Percentiles rank a stretch among this genome's conserved stretches.
These are phyloP conservation scores for Sutorius australiensis DNA, from an alignment of 768 basidiomycete species.

Conservation along the genomic window DNA sequence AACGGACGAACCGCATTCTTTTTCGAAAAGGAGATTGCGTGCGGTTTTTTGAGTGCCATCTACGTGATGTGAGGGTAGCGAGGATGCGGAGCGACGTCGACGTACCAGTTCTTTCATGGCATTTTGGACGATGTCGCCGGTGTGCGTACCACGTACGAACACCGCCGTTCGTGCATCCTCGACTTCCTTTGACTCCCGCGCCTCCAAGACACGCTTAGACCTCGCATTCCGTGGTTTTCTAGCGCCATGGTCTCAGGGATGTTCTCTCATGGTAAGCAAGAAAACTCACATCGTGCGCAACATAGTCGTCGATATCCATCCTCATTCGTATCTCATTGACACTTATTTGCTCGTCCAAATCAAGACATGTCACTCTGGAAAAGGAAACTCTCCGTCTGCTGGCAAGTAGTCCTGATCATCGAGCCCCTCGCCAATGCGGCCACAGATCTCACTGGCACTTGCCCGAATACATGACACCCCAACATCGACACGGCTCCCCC, in stretches of 20 bases:
- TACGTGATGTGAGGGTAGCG: constrained; percentile 26
- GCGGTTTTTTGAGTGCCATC: constrained; percentile 92
- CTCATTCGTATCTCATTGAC: not conserved
- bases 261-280: not conserved
- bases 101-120: constrained; percentile 90
- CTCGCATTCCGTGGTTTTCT: constrained; percentile 96
- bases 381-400: not conserved
- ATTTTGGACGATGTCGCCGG: constrained; percentile 72
- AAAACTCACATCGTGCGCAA: constrained; percentile 29
- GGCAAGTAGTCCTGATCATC: too few relatives aligned
- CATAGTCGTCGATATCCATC: constrained; percentile 6
- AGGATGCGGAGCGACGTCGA: constrained; percentile 2
- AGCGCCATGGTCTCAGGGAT: not conserved
- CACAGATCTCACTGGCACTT: too few relatives aligned
- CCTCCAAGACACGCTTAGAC: constrained; percentile 84
- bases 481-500: too few relatives aligned
- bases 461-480: too few relatives aligned
- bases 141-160: constrained; percentile 86
- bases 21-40: constrained; percentile 90
- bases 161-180: constrained; percentile 85
- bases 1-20: constrained; percentile 92
- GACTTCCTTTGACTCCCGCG: constrained; percentile 83
- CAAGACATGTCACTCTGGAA: not conserved
- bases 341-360: not conserved
- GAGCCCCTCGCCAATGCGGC: too few relatives aligned